Evolutionary conservation across 306 rosid genomes (phyloP), one percentile per base, ranked within the genome.

Genomic region (Purshia tridentata): DNA sequence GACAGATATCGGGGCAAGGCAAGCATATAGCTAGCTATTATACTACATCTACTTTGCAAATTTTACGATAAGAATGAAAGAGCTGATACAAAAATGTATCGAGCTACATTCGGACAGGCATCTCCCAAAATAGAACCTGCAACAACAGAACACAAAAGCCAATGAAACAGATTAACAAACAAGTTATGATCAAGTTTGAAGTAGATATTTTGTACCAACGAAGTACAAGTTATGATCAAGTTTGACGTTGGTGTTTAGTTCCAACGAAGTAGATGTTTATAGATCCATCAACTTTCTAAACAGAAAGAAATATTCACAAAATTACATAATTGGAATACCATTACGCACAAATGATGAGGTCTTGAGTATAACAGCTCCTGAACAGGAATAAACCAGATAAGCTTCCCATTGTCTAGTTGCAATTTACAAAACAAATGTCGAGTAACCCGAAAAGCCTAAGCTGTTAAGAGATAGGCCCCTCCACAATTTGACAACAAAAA

Each of bases 381-480:
- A 65, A 45, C 53, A 65, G 69, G 12, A 65, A 65, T 23, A 20
- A 18, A 45, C 69, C 49, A 40, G 29, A 63, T 40, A 58, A 58
- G 8, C 44, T 13, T 18, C 7, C 14, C 66, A 2, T 14, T 61
- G 13, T 59, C 44, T 39, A 61, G 23, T 8, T 8, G 18, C 20
- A 29, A 29, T 29, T 29, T 29, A 29, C 35, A 35, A 59, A 39
- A 61, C 46, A 61, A 16, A 39, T 39, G 9, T 12, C 66, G 15
- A 39, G 45, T 18, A 35, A 61, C 6, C 22, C 22, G 20, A 39
- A 60, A 16, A 39, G 66, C 76, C 79, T 70, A 74, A 45, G 63
- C 68, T 47, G 29, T 60, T 60, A 39, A 22, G 22, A 60, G 47
- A 61, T 15, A n/a, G 29, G 16, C 41, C 41, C 42, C 15, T 22